Percentiles rank a stretch among this genome's conserved stretches.
Conservation (phyloP, 768 basidiomycete species). For the Termitomyces sp. region DNA sequence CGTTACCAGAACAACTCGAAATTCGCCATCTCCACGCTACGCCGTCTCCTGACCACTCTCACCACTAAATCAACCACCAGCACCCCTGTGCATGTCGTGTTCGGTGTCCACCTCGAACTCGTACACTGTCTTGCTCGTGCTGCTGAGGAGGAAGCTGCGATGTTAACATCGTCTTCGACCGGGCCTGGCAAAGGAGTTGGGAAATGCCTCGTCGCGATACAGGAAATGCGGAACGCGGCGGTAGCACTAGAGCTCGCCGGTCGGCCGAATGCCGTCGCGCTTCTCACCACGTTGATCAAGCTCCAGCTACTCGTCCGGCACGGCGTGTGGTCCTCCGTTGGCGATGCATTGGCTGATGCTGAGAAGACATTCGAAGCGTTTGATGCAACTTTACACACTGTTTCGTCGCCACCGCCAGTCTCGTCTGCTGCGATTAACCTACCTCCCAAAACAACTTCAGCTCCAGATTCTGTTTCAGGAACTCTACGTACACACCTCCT, state of each 20-base stretch:
- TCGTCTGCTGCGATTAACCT: not conserved
- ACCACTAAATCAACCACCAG: constrained; percentile 15
- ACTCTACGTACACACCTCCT: constrained; percentile 50
- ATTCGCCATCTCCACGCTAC: constrained; percentile 53
- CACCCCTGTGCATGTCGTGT: constrained; percentile 40
- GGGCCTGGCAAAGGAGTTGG: constrained; percentile 3
- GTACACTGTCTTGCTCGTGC: constrained; percentile 29
- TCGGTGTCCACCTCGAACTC: constrained; percentile 49
- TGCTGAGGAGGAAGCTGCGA: constrained; percentile 11
- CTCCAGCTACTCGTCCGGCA: constrained; percentile 50
- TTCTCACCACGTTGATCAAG: constrained; percentile 50
- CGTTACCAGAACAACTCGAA: constrained; percentile 46
- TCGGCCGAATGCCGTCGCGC: constrained; percentile 35
- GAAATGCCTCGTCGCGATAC: constrained; percentile 26
- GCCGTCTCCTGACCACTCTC: constrained; percentile 42
- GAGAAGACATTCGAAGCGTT: constrained; percentile 25
- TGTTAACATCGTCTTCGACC: not conserved
- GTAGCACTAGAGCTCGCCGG: constrained; percentile 3
- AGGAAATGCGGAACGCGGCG: constrained; percentile 25
- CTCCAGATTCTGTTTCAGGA: not conserved
- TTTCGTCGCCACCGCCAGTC: not conserved
- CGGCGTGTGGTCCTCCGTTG: constrained; percentile 48
- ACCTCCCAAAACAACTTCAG: not conserved
- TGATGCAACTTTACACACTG: not conserved
- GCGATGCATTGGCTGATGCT: constrained; percentile 37